Conservation (phyloP, 1,284 basidiomycete species). For the Cerrena zonata region DNA sequence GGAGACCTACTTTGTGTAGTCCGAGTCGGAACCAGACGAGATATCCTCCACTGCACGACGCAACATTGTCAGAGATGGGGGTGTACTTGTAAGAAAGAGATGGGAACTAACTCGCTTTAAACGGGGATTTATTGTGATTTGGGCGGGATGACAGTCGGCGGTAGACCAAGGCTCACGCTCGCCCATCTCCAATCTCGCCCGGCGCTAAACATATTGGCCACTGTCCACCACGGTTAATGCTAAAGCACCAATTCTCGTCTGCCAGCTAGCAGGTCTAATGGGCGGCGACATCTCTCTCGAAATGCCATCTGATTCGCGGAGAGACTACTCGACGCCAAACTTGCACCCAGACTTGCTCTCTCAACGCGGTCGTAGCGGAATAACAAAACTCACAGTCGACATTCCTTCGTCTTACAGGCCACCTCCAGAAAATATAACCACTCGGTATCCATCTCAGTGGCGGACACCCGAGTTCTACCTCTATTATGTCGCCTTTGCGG, state of each 20-base stretch:
- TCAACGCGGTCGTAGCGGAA: conserved; percentile 21
- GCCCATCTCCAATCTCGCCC: no score
- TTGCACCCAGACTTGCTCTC: conserved; percentile 6
- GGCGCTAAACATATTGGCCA: no score
- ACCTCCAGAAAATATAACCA: conserved; percentile 12
- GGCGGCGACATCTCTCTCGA: neutral
- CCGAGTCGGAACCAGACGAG: conserved; percentile 81
- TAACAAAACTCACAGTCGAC: conserved; percentile 43
- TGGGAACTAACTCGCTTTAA: conserved; percentile 14
- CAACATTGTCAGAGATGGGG: neutral
- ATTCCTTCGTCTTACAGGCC: conserved; percentile 36
- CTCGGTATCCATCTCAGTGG: conserved; percentile 58
- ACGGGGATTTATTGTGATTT: no score
- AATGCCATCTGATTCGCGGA: neutral
- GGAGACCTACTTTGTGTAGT: conserved; percentile 73
- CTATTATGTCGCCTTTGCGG: conserved; percentile 62
- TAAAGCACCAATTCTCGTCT: no score
- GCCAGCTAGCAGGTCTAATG: no score
- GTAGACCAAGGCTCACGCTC: no score
- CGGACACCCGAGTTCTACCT: conserved; percentile 75
- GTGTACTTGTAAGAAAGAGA: neutral
- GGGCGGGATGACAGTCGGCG: neutral
- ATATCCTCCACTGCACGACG: conserved; percentile 67
- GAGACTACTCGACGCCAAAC: conserved; percentile 7
- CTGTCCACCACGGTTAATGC: no score